These are phyloP conservation scores for Cystobasidium sp. DNA, from an alignment of 1,284 basidiomycete species.

Conservation along the genomic window DNA sequence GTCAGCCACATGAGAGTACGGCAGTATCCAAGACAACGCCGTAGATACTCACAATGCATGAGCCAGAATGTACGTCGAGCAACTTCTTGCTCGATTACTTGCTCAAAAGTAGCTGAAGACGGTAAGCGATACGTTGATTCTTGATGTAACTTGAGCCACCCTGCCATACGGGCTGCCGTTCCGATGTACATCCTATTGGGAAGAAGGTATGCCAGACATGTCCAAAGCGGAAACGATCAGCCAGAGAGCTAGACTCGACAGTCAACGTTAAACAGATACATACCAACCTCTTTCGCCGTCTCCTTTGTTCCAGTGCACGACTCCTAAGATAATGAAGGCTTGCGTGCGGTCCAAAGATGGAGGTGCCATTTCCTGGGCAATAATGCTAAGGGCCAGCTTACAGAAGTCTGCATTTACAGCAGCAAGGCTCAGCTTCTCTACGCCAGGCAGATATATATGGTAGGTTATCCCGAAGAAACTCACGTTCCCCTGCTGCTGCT, in stretches of 20 bases:
- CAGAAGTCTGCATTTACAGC: background rate
- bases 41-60: background rate
- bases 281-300: slow-evolving; percentile 5
- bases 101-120: slow-evolving; percentile 1
- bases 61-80: slow-evolving; percentile 6
- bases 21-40: too few relatives aligned
- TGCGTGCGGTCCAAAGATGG: slow-evolving; percentile 1
- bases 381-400: slow-evolving; percentile 4
- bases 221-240: too few relatives aligned
- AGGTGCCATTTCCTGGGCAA: slow-evolving; percentile 2
- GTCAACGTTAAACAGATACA: background rate
- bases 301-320: slow-evolving; percentile 9
- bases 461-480: background rate
- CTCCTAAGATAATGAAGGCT: background rate
- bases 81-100: slow-evolving; percentile 13
- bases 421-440: too few relatives aligned
- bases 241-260: background rate
- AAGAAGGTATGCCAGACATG: too few relatives aligned
- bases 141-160: background rate
- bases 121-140: background rate
- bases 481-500: background rate
- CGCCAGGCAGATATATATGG: background rate
- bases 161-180: slow-evolving; percentile 1
- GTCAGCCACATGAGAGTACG: too few relatives aligned
- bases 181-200: slow-evolving; percentile 1